phyloP scores from a whole-genome alignment of 208 protist species.

The Wallacemonas sp. region DNA sequence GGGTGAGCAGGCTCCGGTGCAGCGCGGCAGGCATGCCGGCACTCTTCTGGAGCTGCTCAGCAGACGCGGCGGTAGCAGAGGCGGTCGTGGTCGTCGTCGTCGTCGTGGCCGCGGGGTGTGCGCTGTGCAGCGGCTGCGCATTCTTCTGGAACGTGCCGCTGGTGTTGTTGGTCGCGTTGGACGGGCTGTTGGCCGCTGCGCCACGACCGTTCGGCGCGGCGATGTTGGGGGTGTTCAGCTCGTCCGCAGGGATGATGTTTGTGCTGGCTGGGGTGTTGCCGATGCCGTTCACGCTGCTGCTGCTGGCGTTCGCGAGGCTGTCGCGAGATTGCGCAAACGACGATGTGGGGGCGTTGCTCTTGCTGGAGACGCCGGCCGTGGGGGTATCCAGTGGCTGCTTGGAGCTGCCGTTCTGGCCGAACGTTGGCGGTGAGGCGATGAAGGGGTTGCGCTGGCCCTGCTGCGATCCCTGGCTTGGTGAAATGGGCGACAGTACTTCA shows the following conservation, averaged over 20 bases:
- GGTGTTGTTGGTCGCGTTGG: background rate
- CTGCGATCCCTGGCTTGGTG: background rate
- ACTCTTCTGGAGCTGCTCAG: background rate
- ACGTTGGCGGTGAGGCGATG: background rate
- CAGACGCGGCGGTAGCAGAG: background rate
- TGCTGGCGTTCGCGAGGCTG: conserved; percentile 13
- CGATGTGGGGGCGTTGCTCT: conserved; percentile 5
- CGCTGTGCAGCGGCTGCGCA: too few species aligned
- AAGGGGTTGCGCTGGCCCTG: background rate
- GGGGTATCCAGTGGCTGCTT: conserved; percentile 5
- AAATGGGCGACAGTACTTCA: conserved; percentile 2
- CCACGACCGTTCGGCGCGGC: conserved; percentile 11
- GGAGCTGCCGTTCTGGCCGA: conserved; percentile 7
- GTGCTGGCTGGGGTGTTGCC: conserved; percentile 26
- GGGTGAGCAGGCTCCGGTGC: background rate
- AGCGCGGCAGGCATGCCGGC: background rate
- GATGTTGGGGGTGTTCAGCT: conserved; percentile 21
- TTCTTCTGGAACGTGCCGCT: background rate
- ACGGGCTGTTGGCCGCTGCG: background rate
- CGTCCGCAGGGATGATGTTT: conserved; percentile 20
- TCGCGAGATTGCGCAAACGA: conserved; percentile 8
- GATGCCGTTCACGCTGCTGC: conserved; percentile 16
- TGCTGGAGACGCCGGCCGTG: conserved; percentile 1
- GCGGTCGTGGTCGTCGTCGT: conserved; percentile 14
- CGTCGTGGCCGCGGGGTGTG: conserved; percentile 20